Percentiles rank a stretch among this genome's conserved stretches.
Evolutionary conservation across 768 basidiomycete species (phyloP).

Genomic region (Suillus hirtellus): DNA sequence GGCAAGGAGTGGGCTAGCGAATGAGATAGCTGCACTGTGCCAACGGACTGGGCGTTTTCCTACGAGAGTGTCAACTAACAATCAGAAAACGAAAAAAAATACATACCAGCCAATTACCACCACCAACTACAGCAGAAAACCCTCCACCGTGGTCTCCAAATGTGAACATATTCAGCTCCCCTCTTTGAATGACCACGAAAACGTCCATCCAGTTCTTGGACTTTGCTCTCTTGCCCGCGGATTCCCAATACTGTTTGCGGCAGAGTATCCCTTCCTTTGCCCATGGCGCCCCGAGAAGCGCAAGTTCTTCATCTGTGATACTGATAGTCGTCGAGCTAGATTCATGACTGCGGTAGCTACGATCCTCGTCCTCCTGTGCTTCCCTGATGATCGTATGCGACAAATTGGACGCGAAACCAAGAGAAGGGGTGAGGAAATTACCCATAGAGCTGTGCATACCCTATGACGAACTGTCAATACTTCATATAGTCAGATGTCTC

Average conservation of each 20-base stretch:
- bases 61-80: conserved; percentile 32
- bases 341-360: conserved; percentile 63
- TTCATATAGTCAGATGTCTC: background rate
- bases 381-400: conserved; percentile 97
- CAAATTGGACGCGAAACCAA: conserved; percentile 97
- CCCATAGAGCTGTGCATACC: conserved; percentile 63
- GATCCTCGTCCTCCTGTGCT: conserved; percentile 83
- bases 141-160: conserved; percentile 80
- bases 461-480: conserved; percentile 33
- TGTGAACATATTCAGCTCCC: conserved; percentile 93
- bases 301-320: conserved; percentile 93
- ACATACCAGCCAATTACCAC: conserved; percentile 97
- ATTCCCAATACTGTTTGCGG: conserved; percentile 94
- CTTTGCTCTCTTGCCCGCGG: conserved; percentile 76
- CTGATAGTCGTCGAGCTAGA: conserved; percentile 75
- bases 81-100: conserved; percentile 3
- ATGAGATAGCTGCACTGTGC: conserved; percentile 83
- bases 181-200: conserved; percentile 94
- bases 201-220: conserved; percentile 93
- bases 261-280: conserved; percentile 97
- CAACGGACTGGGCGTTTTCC: conserved; percentile 86
- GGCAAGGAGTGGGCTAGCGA: conserved; percentile 86
- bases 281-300: conserved; percentile 95
- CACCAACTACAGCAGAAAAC: conserved; percentile 72
- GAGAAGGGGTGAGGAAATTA: conserved; percentile 75